Conservation (phyloP, 352 stramenopile species). For the Globisporangium recalcitrans region DNA sequence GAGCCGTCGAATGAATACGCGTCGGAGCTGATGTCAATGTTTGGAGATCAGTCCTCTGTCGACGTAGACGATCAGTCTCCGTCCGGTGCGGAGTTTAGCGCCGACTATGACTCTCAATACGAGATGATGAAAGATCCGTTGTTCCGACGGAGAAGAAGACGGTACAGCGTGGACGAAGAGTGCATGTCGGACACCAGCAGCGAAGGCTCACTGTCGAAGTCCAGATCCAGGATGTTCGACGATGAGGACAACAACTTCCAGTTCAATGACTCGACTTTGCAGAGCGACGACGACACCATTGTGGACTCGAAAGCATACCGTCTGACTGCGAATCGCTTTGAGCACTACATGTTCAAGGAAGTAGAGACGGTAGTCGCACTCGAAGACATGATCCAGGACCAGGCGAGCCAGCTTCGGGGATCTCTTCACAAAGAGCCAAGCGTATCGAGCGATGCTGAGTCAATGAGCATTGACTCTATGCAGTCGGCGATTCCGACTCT, state of each 20-base stretch:
- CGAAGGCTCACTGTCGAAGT: constrained; percentile 33
- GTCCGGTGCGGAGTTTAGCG: constrained; percentile 29
- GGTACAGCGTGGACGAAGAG: constrained; percentile 40
- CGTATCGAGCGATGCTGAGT: not conserved
- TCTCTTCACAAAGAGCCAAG: constrained; percentile 7
- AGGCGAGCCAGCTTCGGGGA: constrained; percentile 5
- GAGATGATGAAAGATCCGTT: constrained; percentile 28
- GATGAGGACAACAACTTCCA: constrained; percentile 15
- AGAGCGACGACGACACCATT: not conserved
- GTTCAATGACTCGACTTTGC: constrained; percentile 1
- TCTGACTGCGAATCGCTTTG: constrained; percentile 2
- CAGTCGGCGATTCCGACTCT: not conserved
- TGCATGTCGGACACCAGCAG: constrained; percentile 58
- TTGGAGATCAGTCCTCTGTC: constrained; percentile 34
- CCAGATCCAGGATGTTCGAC: constrained; percentile 19
- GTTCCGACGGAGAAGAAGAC: constrained; percentile 11
- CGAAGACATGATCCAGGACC: constrained; percentile 15
- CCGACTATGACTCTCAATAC: constrained; percentile 39
- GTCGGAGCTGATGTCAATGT: constrained; percentile 45
- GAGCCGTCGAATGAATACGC: constrained; percentile 46
- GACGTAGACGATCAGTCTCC: constrained; percentile 32
- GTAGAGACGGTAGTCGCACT: constrained; percentile 22
- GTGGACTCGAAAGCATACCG: not conserved
- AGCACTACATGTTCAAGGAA: constrained; percentile 7
- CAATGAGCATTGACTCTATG: not conserved